phyloP scores from a whole-genome alignment of 2,329 filamentous ascomycete species.

The Stagonosporopsis chrysanthemi region DNA sequence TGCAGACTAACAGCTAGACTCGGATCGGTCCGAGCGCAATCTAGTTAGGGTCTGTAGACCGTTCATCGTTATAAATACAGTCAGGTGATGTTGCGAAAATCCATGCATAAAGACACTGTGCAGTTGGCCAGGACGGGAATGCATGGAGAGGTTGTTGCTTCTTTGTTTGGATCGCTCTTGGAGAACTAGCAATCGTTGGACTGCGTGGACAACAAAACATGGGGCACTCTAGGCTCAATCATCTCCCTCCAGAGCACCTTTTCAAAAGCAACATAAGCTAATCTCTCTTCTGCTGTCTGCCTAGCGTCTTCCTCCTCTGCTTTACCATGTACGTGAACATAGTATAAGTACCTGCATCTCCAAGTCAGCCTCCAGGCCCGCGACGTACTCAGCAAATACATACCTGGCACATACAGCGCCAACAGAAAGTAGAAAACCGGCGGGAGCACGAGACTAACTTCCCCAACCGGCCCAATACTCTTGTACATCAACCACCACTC shows the following conservation, averaged over 20 bases:
- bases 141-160: not conserved
- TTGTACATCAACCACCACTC: constrained; percentile 39
- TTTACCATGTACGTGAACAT: constrained; percentile 43
- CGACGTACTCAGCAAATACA: not conserved
- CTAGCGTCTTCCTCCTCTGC: constrained; percentile 33
- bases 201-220: not conserved
- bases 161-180: too few relatives aligned
- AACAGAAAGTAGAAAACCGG: constrained; percentile 32
- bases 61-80: too few relatives aligned
- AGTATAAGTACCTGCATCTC: constrained; percentile 27
- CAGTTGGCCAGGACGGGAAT: too few relatives aligned
- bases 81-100: too few relatives aligned
- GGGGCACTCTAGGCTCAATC: not conserved
- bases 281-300: not conserved
- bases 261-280: not conserved
- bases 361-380: not conserved
- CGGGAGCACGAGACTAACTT: constrained; percentile 22
- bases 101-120: not conserved
- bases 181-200: not conserved
- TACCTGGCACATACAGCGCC: constrained; percentile 35
- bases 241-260: not conserved
- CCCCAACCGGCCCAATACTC: constrained; percentile 21
- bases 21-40: not conserved
- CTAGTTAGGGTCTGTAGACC: not conserved
- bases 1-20: not conserved